Evolutionary conservation across 495 filamentous ascomycete genomes (phyloP).

Genomic region (Chaetomium fimeti): DNA sequence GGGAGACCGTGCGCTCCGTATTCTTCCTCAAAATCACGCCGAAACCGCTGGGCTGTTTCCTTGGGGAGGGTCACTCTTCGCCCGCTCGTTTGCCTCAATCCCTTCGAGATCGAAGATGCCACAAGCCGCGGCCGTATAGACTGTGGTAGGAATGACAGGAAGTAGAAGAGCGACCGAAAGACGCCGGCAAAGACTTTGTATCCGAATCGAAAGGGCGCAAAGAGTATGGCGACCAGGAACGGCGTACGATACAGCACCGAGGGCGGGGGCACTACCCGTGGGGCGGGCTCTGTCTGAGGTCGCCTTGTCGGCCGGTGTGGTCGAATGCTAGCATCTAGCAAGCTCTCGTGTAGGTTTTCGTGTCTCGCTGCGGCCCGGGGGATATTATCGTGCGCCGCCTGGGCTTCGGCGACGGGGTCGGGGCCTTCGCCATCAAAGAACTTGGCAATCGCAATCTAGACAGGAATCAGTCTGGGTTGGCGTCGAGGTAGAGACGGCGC

Average conservation of each 20-base stretch:
- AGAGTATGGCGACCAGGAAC: conserved; percentile 69
- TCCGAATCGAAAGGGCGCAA: conserved; percentile 77
- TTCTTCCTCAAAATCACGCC: conserved; percentile 90
- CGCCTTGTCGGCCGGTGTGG: conserved; percentile 35
- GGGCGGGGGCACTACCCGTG: conserved; percentile 74
- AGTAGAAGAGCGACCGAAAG: conserved; percentile 73
- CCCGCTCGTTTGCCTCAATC: conserved; percentile 63
- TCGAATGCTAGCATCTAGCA: conserved; percentile 36
- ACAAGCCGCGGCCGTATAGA: conserved; percentile 63
- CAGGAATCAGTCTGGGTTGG: conserved; percentile 2
- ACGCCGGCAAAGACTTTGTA: conserved; percentile 66
- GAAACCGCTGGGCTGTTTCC: conserved; percentile 84
- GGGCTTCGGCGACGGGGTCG: conserved; percentile 75
- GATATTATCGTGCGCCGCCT: conserved; percentile 58
- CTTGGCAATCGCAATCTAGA: conserved; percentile 86
- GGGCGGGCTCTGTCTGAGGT: conserved; percentile 60
- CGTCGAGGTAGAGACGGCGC: not conserved
- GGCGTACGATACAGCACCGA: conserved; percentile 65
- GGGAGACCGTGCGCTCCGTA: conserved; percentile 68
- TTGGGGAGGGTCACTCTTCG: conserved; percentile 73
- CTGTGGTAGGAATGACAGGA: conserved; percentile 55
- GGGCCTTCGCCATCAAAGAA: conserved; percentile 96
- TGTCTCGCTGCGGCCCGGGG: conserved; percentile 58
- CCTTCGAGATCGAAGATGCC: conserved; percentile 49
- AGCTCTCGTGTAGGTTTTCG: conserved; percentile 68